phyloP scores from a whole-genome alignment of 1,284 basidiomycete genomes.

The Apiotrichum mycotoxinovorans region DNA sequence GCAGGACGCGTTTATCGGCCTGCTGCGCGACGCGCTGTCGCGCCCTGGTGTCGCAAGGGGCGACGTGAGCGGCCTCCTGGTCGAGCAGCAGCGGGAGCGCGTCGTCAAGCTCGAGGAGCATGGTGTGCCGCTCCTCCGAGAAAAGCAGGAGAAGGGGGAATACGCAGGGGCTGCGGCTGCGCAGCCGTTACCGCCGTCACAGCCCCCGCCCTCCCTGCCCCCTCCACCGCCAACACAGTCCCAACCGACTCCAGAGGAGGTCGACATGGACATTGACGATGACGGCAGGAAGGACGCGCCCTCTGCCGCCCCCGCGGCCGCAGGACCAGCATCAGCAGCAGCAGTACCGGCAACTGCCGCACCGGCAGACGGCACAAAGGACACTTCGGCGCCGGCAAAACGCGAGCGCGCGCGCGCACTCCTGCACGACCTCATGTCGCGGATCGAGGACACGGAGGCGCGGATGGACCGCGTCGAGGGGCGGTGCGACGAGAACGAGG shows the following conservation, averaged over 20 bases:
- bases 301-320: neutral
- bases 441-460: neutral
- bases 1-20: slow-evolving; percentile 2
- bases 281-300: neutral
- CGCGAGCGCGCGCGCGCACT: neutral
- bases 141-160: no score
- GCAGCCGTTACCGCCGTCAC: neutral
- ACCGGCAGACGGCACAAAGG: no score
- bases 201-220: neutral
- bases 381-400: neutral
- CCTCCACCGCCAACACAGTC: neutral
- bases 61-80: neutral
- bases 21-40: slow-evolving; percentile 4
- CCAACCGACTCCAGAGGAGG: no score
- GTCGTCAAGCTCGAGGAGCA: neutral
- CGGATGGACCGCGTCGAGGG: neutral
- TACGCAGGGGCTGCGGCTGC: neutral
- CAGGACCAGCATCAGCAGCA: neutral
- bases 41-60: neutral
- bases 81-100: slow-evolving; percentile 3
- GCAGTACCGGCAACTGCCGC: neutral
- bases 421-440: neutral
- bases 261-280: slow-evolving; percentile 8
- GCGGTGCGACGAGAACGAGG: neutral
- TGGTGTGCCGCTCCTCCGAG: neutral